These are phyloP conservation scores for Tolypocladium pustulatum DNA, from an alignment of 2,329 filamentous ascomycete genomes.

Conservation along the genomic window DNA sequence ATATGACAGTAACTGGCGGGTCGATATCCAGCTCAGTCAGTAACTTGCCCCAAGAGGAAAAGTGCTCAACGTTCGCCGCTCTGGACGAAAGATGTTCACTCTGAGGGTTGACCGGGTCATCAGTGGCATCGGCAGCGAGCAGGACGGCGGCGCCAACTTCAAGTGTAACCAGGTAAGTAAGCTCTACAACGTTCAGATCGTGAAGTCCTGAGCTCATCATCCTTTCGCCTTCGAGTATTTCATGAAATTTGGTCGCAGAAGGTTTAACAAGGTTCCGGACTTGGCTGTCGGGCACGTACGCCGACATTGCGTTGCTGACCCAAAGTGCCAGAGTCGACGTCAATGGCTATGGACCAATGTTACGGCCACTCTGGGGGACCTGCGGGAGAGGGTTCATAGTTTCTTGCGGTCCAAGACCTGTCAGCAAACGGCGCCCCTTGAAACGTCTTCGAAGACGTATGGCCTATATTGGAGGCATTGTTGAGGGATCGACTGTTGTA, in stretches of 20 bases:
- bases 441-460: neutral
- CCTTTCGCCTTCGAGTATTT: neutral
- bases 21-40: conserved; percentile 5
- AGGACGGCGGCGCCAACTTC: conserved; percentile 2
- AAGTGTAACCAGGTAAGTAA: conserved; percentile 1
- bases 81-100: neutral
- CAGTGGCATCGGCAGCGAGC: neutral
- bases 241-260: neutral
- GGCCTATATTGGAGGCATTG: neutral
- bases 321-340: conserved; percentile 1
- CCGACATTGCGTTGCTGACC: neutral
- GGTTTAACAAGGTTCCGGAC: neutral
- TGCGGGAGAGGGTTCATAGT: neutral
- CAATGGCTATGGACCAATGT: conserved; percentile 1
- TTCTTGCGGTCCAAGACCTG: neutral
- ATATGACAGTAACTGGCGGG: conserved; percentile 6
- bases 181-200: conserved; percentile 1
- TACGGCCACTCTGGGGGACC: neutral
- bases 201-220: neutral
- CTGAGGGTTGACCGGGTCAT: neutral
- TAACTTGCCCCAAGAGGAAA: conserved; percentile 2
- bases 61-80: conserved; percentile 2
- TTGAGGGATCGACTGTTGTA: neutral
- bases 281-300: neutral
- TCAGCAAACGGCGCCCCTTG: neutral